A percentile compares a stretch with the other conserved stretches of the same genome.
These are phyloP conservation scores for Antonospora locustae DNA, from an alignment of 371 early-diverging fungal species.

Conservation along the genomic window DNA sequence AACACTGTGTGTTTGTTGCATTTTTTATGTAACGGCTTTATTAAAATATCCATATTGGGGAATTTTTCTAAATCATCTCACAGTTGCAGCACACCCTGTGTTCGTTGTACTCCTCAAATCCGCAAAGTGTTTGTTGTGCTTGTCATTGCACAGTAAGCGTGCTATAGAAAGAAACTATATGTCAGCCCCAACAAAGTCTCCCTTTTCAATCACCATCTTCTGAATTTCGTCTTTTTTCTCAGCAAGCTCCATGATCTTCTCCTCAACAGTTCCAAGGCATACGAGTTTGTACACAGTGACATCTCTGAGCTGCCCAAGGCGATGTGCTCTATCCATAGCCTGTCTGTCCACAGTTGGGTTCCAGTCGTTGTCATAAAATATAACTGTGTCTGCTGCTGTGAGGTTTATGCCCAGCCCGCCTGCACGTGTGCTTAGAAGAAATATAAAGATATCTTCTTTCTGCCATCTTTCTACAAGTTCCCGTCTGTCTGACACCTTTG, in stretches of 20 bases:
- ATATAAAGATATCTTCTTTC: constrained; percentile 60
- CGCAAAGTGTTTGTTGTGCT: too few species aligned
- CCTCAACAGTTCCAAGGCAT: constrained; percentile 51
- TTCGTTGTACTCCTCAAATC: too few species aligned
- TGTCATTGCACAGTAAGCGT: too few species aligned
- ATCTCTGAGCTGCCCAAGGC: constrained; percentile 54
- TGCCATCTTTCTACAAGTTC: constrained; percentile 63
- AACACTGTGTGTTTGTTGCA: too few species aligned
- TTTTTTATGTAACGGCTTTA: too few species aligned
- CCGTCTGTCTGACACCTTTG: constrained; percentile 75
- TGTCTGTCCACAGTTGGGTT: constrained; percentile 56
- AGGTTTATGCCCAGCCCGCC: constrained; percentile 55
- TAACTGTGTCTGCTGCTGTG: constrained; percentile 56
- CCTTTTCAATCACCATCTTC: constrained; percentile 81
- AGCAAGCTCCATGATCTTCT: constrained; percentile 69
- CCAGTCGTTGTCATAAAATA: constrained; percentile 56
- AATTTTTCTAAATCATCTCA: too few species aligned
- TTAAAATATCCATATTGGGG: too few species aligned
- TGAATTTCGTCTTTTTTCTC: constrained; percentile 85
- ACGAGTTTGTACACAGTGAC: constrained; percentile 54
- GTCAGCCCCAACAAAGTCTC: too few species aligned
- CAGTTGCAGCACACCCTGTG: too few species aligned
- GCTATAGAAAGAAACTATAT: too few species aligned
- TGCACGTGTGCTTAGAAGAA: constrained; percentile 72
- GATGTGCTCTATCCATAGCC: constrained; percentile 55